A percentile compares a stretch with the other conserved stretches of the same genome.
Conservation (phyloP, 768 basidiomycete genomes). For the Lactarius psammicola region DNA sequence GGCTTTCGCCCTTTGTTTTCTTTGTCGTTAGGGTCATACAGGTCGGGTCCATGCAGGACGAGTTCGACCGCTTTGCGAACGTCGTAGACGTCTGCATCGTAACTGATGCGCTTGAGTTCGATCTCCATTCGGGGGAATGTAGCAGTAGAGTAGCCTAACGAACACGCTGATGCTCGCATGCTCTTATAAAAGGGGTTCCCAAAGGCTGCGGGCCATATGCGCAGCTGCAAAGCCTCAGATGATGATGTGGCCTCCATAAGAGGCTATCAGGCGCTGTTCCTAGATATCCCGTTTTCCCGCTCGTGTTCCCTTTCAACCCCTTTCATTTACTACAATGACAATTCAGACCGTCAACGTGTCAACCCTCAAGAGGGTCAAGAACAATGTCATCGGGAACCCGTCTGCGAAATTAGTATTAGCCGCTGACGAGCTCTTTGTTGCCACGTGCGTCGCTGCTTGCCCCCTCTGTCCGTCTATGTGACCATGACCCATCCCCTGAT, state of each 20-base stretch:
- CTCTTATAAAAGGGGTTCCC: background rate
- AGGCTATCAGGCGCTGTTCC: background rate
- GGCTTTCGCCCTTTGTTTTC: conserved; percentile 36
- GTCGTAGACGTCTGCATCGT: conserved; percentile 50
- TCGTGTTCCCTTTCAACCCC: background rate
- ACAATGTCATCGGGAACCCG: conserved; percentile 76
- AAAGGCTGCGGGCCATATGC: background rate
- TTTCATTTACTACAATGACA: conserved; percentile 30
- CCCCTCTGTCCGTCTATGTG: background rate
- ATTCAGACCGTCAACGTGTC: conserved; percentile 35
- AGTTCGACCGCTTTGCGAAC: conserved; percentile 54
- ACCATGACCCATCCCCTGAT: background rate
- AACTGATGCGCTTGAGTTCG: conserved; percentile 36
- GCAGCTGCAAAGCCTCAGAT: conserved; percentile 30
- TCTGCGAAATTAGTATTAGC: conserved; percentile 62
- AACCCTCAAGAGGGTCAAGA: conserved; percentile 66
- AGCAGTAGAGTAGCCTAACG: background rate
- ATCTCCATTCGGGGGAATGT: conserved; percentile 40
- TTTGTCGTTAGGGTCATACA: conserved; percentile 40
- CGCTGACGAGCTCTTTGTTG: conserved; percentile 54
- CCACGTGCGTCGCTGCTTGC: conserved; percentile 43
- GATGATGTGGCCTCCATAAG: background rate
- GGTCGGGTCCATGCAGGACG: conserved; percentile 57
- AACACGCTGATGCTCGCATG: background rate
- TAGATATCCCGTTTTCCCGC: background rate